Conservation (phyloP, 129 eudicot genomes). For the Erigeron canadensis region DNA sequence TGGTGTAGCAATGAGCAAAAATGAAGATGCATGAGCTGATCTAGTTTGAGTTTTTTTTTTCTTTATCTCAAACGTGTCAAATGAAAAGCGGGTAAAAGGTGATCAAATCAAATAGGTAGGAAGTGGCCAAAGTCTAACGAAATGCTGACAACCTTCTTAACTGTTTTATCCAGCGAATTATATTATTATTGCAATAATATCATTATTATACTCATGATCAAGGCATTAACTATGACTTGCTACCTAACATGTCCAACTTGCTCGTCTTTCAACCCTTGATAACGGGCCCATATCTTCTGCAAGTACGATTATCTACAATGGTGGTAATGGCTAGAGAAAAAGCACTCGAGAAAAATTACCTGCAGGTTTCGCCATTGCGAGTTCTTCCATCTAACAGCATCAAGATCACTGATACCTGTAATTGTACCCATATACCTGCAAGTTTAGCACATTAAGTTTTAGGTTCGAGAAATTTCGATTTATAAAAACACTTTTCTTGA, state of each 20-base stretch:
- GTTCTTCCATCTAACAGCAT: constrained; percentile 90
- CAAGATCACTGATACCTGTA: constrained; percentile 90
- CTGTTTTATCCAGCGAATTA: not conserved
- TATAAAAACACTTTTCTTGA: not conserved
- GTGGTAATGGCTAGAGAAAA: not conserved
- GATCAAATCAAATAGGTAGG: not conserved
- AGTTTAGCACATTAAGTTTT: not conserved
- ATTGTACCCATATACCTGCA: constrained; percentile 98
- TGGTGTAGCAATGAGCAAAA: not conserved
- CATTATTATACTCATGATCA: not conserved
- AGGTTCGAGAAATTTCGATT: not conserved
- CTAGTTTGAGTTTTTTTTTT: not conserved
- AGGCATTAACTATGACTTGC: not conserved
- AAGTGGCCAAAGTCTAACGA: not conserved
- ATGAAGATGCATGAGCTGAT: not conserved
- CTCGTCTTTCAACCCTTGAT: too few species aligned
- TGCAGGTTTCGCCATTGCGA: constrained; percentile 98
- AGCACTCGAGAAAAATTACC: constrained; percentile 37
- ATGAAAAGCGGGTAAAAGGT: not conserved
- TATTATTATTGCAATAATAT: not conserved
- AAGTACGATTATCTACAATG: too few species aligned
- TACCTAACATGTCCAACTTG: not conserved
- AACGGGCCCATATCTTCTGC: too few species aligned
- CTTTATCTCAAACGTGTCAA: not conserved
- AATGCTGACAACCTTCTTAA: too few species aligned